A percentile compares a stretch with the other conserved stretches of the same genome.
phyloP scores from a whole-genome alignment of 2,329 filamentous ascomycete genomes.

The Colletotrichum tamarilloi region DNA sequence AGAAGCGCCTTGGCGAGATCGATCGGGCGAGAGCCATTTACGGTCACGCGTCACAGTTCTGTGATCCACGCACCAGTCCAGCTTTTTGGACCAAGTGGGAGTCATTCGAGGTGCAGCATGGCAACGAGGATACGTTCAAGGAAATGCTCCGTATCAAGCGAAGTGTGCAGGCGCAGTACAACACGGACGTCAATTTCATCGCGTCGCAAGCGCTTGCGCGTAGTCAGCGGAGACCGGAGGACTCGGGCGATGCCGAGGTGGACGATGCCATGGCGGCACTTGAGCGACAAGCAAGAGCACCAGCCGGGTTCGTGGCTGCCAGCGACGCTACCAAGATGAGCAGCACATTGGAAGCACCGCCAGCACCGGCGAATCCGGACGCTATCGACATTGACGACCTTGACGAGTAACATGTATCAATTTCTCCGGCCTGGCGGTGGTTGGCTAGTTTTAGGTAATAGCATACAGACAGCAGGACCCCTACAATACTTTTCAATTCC shows the following conservation, averaged over 20 bases:
- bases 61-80: slow-evolving; percentile 89
- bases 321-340: slow-evolving; percentile 75
- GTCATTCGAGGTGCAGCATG: slow-evolving; percentile 95
- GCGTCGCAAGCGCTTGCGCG: slow-evolving; percentile 93
- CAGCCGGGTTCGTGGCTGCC: slow-evolving; percentile 90
- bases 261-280: slow-evolving; percentile 90
- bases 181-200: slow-evolving; percentile 98
- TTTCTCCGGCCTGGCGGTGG: slow-evolving; percentile 1
- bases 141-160: slow-evolving; percentile 98
- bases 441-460: slow-evolving; percentile 22
- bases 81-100: slow-evolving; percentile 98
- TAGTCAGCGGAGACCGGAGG: slow-evolving; percentile 70
- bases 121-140: slow-evolving; percentile 99
- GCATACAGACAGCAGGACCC: slow-evolving; percentile 19
- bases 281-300: slow-evolving; percentile 88
- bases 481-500: not conserved
- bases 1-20: slow-evolving; percentile 90
- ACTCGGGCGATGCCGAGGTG: slow-evolving; percentile 56
- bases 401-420: slow-evolving; percentile 63
- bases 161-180: slow-evolving; percentile 97
- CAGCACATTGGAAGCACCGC: slow-evolving; percentile 56
- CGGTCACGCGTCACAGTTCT: slow-evolving; percentile 96
- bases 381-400: slow-evolving; percentile 84
- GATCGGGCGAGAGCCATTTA: slow-evolving; percentile 96
- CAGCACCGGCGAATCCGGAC: slow-evolving; percentile 78